A percentile compares a stretch with the other conserved stretches of the same genome.
Conservation (phyloP, 2,329 filamentous ascomycete species). For the Fusarium lyarnte region DNA sequence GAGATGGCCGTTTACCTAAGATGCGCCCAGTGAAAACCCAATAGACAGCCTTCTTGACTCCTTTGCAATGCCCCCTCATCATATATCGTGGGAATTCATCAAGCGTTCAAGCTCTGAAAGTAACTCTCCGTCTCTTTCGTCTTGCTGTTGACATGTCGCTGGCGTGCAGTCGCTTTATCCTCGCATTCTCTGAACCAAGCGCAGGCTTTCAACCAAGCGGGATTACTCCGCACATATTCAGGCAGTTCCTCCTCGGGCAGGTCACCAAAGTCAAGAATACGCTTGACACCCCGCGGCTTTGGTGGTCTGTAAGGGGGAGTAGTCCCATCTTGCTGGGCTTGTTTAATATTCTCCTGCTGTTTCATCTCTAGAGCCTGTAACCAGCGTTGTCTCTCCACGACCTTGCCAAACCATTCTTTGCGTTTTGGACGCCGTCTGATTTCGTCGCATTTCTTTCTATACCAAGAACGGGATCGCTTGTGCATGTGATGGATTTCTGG, state of each 20-base stretch:
- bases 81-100: not conserved
- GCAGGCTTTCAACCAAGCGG: constrained; percentile 56
- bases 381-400: constrained; percentile 50
- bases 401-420: constrained; percentile 62
- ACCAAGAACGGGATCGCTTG: constrained; percentile 57
- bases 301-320: constrained; percentile 40
- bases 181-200: constrained; percentile 50
- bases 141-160: constrained; percentile 23
- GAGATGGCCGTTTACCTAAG: not conserved
- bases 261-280: constrained; percentile 50
- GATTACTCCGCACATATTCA: constrained; percentile 55
- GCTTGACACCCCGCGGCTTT: constrained; percentile 43
- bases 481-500: constrained; percentile 60
- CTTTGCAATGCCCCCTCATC: not conserved
- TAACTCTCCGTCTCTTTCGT: constrained; percentile 38
- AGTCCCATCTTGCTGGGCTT: constrained; percentile 7
- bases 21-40: not conserved
- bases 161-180: constrained; percentile 16
- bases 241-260: constrained; percentile 54
- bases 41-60: not conserved
- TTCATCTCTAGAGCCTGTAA: constrained; percentile 38
- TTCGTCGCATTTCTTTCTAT: constrained; percentile 58
- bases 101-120: constrained; percentile 8
- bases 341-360: constrained; percentile 19
- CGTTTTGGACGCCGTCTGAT: constrained; percentile 59